Base-by-base conservation (phyloP, 2,329 filamentous ascomycete genomes). In the Magnaporthiopsis poae region DNA sequence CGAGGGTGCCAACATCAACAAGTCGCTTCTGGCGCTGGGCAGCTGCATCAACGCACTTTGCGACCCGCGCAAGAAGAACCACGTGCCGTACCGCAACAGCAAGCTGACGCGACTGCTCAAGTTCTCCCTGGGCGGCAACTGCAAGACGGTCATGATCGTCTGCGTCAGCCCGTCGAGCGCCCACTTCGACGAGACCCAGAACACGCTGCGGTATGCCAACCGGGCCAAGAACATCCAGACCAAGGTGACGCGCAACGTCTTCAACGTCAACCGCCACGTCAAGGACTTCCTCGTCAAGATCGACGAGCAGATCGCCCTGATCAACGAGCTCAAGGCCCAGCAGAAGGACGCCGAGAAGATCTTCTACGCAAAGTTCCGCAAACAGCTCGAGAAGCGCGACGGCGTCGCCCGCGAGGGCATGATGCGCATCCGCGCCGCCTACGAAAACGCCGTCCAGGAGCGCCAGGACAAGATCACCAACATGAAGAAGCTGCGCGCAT, bases 261-360 rank as follows among this genome's bases (percentile, higher is more conserved):
- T 96, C 80, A 99, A 99, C 76, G 95, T 99, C 70, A 97, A 99
- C 76, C 90, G 95, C 69, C 95, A 99, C 78, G 95, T 99, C 73
- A 99, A 99, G 81, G 95, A 99, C 78, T 99, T 96, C 79, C 80
- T 99, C 75, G 95, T 97, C 81, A 98, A 98, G 84, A 99, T 99
- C 73, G 94, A 99, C 74, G 95, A 99, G 79, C 94, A 99, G 76
- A 93, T 96, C 84, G 89, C 88, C n/a, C 79, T 97, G 74, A 99
- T 99, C 77, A 96, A 96, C 71, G 93, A 98, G 75, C 85, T 99
- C 66, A 92, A 95, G 79, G 90, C 90, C 33, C 91, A 97, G 76
- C 92, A 96, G 74, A 96, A 92, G 75, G 91, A 98, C 66, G 89
- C 89, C 5, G 95, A 98, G 74, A 86, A 85, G 56, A 81, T 87